Conservation (phyloP, 257 asterid genomes). For the Knoxia roxburghii region DNA sequence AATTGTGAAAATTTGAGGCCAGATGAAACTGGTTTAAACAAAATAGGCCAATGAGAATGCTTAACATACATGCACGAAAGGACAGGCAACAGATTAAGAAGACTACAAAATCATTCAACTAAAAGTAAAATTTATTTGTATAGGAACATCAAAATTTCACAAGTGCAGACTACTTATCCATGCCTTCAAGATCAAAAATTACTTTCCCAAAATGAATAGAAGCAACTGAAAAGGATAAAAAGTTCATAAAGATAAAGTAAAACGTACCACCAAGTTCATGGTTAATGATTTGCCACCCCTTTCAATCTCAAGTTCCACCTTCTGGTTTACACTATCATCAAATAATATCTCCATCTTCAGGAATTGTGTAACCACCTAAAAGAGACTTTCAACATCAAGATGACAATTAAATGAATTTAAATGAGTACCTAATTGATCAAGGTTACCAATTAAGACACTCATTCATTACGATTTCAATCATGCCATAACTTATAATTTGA, state of each 20-base stretch:
- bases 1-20: neutral
- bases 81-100: neutral
- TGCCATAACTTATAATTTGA: neutral
- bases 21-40: too few relatives aligned
- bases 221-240: neutral
- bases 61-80: neutral
- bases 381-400: conserved; percentile 24
- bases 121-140: neutral
- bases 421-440: neutral
- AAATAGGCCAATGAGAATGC: neutral
- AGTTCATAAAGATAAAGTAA: neutral
- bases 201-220: too few relatives aligned
- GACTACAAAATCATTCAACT: neutral
- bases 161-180: neutral
- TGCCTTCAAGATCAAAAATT: neutral
- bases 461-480: neutral
- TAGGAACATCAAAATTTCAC: neutral
- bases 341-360: conserved; percentile 81
- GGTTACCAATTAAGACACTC: neutral
- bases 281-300: conserved; percentile 90
- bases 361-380: conserved; percentile 92
- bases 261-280: conserved; percentile 61
- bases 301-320: conserved; percentile 88
- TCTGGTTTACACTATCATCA: conserved; percentile 74
- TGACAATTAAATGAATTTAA: conserved; percentile 8